Conservation (phyloP, 352 stramenopile species). For the Thalassiosira allenii region DNA sequence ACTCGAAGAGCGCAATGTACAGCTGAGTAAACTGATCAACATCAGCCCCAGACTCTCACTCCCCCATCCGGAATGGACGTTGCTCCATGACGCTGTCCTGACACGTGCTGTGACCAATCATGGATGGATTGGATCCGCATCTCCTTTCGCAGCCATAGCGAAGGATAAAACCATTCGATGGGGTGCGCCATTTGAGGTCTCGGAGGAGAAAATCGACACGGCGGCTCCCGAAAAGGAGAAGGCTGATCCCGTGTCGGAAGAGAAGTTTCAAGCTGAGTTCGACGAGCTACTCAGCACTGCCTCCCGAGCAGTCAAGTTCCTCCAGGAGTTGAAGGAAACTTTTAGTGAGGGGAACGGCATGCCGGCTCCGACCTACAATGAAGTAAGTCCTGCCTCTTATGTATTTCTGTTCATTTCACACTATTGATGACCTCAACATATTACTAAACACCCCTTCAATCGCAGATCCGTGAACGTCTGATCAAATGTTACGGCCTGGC, state of each 20-base stretch:
- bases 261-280: conserved; percentile 39
- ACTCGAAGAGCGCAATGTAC: conserved; percentile 32
- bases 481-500: conserved; percentile 65
- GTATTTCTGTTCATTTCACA: not conserved
- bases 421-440: not conserved
- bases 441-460: not conserved
- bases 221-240: conserved; percentile 8
- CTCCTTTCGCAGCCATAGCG: conserved; percentile 57
- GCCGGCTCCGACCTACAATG: conserved; percentile 32
- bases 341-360: conserved; percentile 31
- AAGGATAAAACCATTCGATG: conserved; percentile 77
- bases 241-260: conserved; percentile 12
- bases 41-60: conserved; percentile 50
- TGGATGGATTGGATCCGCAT: conserved; percentile 79
- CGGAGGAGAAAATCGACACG: no score
- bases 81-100: conserved; percentile 81
- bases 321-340: conserved; percentile 39
- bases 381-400: conserved; percentile 32
- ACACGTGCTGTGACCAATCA: conserved; percentile 78
- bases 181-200: conserved; percentile 72
- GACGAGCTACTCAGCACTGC: conserved; percentile 28
- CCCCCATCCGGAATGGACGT: conserved; percentile 80
- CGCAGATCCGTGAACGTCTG: conserved; percentile 53
- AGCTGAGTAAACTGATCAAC: conserved; percentile 59
- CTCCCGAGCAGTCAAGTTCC: conserved; percentile 40